Conservation (phyloP, 1,139 yeast genomes). For the Eremothecium cymbalariae region DNA sequence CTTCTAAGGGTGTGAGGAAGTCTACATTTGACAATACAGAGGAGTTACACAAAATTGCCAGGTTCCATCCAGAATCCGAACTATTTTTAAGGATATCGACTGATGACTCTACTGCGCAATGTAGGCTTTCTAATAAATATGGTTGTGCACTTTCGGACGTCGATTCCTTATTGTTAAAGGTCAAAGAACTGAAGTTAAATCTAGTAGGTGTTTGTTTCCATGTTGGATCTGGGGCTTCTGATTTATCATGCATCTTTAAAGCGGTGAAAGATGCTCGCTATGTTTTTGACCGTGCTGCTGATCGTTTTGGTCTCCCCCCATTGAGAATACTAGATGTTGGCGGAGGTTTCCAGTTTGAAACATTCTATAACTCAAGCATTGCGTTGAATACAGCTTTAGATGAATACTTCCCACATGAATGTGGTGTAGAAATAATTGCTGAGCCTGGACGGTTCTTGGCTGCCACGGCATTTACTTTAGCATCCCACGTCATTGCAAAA, state of each 20-base stretch:
- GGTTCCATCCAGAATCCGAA: conserved; percentile 59
- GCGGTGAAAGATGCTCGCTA: conserved; percentile 66
- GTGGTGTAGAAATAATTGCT: conserved; percentile 57
- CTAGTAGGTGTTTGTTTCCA: conserved; percentile 90
- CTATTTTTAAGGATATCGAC: conserved; percentile 78
- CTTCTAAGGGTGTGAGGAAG: conserved; percentile 45
- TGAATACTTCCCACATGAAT: conserved; percentile 45
- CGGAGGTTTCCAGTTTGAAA: conserved; percentile 76
- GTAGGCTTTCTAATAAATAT: conserved; percentile 82
- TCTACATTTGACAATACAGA: conserved; percentile 89
- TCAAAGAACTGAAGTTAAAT: conserved; percentile 51
- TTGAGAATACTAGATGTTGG: conserved; percentile 67
- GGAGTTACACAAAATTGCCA: conserved; percentile 67
- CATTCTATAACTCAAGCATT: conserved; percentile 55
- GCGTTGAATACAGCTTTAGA: conserved; percentile 52
- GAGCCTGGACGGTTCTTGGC: conserved; percentile 94
- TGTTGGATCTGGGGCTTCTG: conserved; percentile 90
- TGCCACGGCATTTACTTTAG: conserved; percentile 78
- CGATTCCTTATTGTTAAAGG: conserved; percentile 48
- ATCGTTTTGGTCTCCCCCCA: conserved; percentile 20
- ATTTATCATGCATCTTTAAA: conserved; percentile 54
- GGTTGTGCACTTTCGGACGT: conserved; percentile 67
- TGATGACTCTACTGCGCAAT: conserved; percentile 81
- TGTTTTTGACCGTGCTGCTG: conserved; percentile 55
- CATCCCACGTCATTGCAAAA: conserved; percentile 76